Evolutionary conservation across 73 alveolate species (phyloP).

Genomic region (Halteria grandinella): DNA sequence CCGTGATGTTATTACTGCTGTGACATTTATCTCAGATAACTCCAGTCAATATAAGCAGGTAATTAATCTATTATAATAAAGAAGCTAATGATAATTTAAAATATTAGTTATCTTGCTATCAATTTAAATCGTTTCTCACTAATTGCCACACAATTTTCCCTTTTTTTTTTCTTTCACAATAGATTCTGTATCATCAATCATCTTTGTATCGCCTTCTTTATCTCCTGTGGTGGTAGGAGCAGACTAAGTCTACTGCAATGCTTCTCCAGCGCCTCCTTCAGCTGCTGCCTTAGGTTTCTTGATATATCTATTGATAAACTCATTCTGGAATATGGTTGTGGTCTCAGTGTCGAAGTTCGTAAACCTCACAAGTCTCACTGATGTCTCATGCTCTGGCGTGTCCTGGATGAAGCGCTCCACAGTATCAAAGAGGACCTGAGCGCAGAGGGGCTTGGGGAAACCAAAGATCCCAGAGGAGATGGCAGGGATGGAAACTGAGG

Average conservation of each 20-base stretch:
- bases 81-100: too few relatives aligned
- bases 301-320: conserved; percentile 7
- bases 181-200: too few relatives aligned
- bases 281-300: neutral
- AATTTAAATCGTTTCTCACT: too few relatives aligned
- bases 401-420: conserved; percentile 23
- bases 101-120: too few relatives aligned
- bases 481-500: conserved; percentile 76
- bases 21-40: too few relatives aligned
- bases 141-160: neutral
- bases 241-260: neutral
- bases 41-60: too few relatives aligned
- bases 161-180: neutral
- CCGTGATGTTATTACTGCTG: too few relatives aligned
- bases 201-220: neutral
- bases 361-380: conserved; percentile 30
- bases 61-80: too few relatives aligned
- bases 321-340: neutral
- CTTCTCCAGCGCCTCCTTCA: neutral
- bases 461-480: conserved; percentile 79
- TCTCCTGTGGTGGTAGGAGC: too few relatives aligned
- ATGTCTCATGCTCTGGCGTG: neutral
- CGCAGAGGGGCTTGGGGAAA: conserved; percentile 73
- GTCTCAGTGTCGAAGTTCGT: conserved; percentile 42
- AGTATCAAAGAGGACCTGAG: conserved; percentile 23